phyloP scores from a whole-genome alignment of 169 alveolate genomes.

The Miamiensis avidus region DNA sequence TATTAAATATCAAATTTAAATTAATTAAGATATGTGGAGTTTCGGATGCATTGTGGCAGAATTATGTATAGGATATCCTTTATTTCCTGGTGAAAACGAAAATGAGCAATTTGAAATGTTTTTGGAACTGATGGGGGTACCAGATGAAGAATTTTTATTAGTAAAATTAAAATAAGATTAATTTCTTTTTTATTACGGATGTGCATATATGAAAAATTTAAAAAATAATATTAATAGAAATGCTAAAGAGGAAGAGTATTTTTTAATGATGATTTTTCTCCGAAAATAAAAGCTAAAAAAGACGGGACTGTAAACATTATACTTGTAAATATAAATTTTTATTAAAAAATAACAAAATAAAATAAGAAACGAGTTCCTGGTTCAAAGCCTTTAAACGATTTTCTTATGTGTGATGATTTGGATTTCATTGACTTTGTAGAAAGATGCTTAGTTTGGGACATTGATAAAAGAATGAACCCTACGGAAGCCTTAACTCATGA shows the following conservation, averaged over 20 bases:
- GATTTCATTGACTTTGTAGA: constrained; percentile 67
- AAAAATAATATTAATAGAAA: neutral
- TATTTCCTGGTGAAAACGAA: constrained; percentile 79
- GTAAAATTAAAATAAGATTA: constrained; percentile 3
- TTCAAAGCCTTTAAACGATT: constrained; percentile 40
- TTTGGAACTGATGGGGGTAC: constrained; percentile 80
- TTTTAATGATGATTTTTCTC: constrained; percentile 71
- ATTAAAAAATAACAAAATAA: constrained; percentile 18
- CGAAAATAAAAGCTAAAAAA: constrained; percentile 50
- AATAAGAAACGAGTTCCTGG: constrained; percentile 42
- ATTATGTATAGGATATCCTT: constrained; percentile 65
- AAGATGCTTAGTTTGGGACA: constrained; percentile 84
- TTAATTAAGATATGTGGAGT: constrained; percentile 67
- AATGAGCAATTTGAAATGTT: constrained; percentile 70
- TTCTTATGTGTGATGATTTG: constrained; percentile 40
- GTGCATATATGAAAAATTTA: neutral
- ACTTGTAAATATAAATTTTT: neutral
- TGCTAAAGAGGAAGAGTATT: constrained; percentile 66
- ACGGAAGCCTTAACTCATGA: constrained; percentile 86
- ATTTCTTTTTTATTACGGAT: neutral
- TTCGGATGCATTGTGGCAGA: constrained; percentile 76
- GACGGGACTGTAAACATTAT: constrained; percentile 30
- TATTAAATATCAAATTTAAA: too few relatives aligned
- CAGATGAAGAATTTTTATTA: constrained; percentile 63
- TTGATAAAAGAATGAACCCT: constrained; percentile 85